A percentile compares a stretch with the other conserved stretches of the same genome.
phyloP scores from a whole-genome alignment of 108 stramenopile genomes.

The Pseudonitzschia delicatissima region DNA sequence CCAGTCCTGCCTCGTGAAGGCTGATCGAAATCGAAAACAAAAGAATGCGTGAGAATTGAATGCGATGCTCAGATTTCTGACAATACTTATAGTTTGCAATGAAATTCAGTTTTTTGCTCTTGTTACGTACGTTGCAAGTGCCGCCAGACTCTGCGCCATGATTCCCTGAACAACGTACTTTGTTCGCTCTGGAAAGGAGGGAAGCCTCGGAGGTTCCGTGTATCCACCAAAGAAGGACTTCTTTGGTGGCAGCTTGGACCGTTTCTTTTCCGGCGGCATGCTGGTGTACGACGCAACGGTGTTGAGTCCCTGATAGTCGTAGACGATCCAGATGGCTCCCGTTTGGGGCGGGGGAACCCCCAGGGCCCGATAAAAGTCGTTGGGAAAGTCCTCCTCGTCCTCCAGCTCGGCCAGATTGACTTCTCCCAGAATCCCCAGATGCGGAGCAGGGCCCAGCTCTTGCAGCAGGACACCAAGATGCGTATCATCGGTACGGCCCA shows the following conservation, averaged over 20 bases:
- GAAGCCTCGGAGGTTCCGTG: constrained; percentile 50
- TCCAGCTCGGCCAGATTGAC: constrained; percentile 76
- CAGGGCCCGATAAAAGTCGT: constrained; percentile 73
- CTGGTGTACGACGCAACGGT: constrained; percentile 50
- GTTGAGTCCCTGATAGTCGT: constrained; percentile 72
- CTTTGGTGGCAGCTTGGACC: constrained; percentile 52
- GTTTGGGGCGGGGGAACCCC: constrained; percentile 65
- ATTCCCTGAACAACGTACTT: constrained; percentile 68
- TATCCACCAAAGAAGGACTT: constrained; percentile 59
- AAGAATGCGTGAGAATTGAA: not conserved
- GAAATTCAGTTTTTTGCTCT: not conserved
- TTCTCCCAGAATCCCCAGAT: constrained; percentile 66
- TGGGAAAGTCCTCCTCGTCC: constrained; percentile 60
- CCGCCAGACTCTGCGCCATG: constrained; percentile 49
- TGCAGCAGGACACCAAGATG: constrained; percentile 45
- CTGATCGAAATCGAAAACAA: not conserved
- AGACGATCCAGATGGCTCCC: constrained; percentile 69
- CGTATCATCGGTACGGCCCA: constrained; percentile 52
- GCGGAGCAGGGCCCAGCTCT: constrained; percentile 34
- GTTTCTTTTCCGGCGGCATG: constrained; percentile 36
- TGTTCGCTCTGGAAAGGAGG: constrained; percentile 59
- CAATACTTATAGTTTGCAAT: too few relatives aligned
- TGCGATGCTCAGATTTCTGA: not conserved
- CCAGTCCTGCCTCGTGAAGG: constrained; percentile 67
- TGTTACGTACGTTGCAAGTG: constrained; percentile 40